A percentile compares a stretch with the other conserved stretches of the same genome.
Conservation (phyloP, 2,329 filamentous ascomycete species). For the Sporothrix curviconia region DNA sequence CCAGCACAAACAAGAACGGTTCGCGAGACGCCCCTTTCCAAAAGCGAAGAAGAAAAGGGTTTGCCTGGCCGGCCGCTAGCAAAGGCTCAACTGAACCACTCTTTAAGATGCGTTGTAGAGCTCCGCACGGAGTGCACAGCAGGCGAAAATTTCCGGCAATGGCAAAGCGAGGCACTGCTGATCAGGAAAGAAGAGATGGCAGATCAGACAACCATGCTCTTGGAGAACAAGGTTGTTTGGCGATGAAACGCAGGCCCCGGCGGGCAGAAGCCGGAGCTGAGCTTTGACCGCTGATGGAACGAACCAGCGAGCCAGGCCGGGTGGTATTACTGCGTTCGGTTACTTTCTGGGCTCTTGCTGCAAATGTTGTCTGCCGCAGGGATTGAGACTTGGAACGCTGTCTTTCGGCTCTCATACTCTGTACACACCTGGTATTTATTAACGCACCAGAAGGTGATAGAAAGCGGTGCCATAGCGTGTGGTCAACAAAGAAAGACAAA, state of each 20-base stretch:
- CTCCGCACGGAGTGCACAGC: not conserved
- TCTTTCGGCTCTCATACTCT: too few relatives aligned
- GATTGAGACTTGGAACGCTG: too few relatives aligned
- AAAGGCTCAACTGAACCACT: too few relatives aligned
- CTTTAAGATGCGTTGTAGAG: too few relatives aligned
- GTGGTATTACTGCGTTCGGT: not conserved
- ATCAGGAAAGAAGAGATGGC: not conserved
- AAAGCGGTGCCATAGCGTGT: too few relatives aligned
- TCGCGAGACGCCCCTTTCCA: too few relatives aligned
- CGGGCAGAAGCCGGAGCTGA: not conserved
- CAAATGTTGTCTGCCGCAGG: too few relatives aligned
- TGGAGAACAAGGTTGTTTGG: conserved; percentile 1
- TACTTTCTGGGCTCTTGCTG: not conserved
- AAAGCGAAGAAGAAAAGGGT: too few relatives aligned
- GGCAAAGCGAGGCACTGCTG: conserved; percentile 5
- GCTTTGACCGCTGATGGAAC: conserved; percentile 1
- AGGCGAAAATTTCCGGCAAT: not conserved
- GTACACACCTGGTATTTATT: too few relatives aligned
- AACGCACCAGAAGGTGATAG: too few relatives aligned
- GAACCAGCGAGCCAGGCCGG: not conserved
- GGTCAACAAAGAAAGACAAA: not conserved
- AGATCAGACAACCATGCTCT: conserved; percentile 1
- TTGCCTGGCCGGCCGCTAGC: too few relatives aligned
- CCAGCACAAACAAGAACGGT: too few relatives aligned
- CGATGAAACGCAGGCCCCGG: conserved; percentile 4